phyloP scores from a whole-genome alignment of 1,284 basidiomycete species.

The Boletus sp. region DNA sequence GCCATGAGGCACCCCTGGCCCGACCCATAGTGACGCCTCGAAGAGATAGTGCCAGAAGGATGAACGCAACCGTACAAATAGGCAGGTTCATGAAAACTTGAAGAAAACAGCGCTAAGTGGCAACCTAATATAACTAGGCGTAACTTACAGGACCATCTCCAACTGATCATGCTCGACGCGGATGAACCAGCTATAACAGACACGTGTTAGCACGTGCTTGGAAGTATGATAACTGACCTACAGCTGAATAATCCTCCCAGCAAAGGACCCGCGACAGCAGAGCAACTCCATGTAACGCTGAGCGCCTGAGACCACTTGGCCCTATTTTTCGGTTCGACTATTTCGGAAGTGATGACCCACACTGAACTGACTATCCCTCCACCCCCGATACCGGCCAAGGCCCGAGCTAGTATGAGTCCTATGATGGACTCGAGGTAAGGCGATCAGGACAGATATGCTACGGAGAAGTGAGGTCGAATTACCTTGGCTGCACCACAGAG shows the following conservation, averaged over 20 bases:
- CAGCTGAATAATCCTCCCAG: slow-evolving; percentile 76
- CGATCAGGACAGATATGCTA: slow-evolving; percentile 16
- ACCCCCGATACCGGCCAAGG: slow-evolving; percentile 67
- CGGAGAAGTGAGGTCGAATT: slow-evolving; percentile 17
- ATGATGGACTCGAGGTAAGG: slow-evolving; percentile 48
- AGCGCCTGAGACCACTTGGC: slow-evolving; percentile 80
- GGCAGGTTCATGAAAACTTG: slow-evolving; percentile 78
- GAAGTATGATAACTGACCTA: slow-evolving; percentile 35
- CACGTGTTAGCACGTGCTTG: slow-evolving; percentile 15
- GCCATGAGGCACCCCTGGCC: slow-evolving; percentile 51
- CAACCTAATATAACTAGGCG: not conserved
- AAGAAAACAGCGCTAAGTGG: slow-evolving; percentile 14
- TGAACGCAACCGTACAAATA: slow-evolving; percentile 55
- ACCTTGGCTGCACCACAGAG: slow-evolving; percentile 70
- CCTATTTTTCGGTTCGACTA: slow-evolving; percentile 62
- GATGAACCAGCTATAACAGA: slow-evolving; percentile 17
- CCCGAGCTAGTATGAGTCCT: slow-evolving; percentile 54
- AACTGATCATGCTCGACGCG: slow-evolving; percentile 40
- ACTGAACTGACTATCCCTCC: slow-evolving; percentile 79
- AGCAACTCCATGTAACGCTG: slow-evolving; percentile 78
- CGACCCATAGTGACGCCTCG: slow-evolving; percentile 48
- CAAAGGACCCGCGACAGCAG: slow-evolving; percentile 73
- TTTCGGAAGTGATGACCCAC: slow-evolving; percentile 78
- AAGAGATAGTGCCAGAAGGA: slow-evolving; percentile 57
- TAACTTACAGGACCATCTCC: slow-evolving; percentile 78